phyloP scores from a whole-genome alignment of 805 yeast genomes.

The Schizosaccharomyces pombe region DNA sequence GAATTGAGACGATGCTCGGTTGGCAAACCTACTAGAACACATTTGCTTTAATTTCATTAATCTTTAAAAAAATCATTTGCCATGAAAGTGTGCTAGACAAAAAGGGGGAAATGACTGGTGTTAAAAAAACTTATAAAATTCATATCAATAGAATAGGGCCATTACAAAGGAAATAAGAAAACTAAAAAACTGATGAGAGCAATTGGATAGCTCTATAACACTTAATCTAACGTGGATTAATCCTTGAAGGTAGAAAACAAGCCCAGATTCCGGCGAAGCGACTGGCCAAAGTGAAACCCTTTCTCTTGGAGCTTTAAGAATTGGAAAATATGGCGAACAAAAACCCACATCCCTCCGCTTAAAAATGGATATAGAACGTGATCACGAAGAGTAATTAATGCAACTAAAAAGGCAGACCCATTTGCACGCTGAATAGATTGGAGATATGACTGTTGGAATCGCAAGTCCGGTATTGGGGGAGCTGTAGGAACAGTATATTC shows the following conservation, averaged over 20 bases:
- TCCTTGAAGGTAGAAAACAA: not conserved
- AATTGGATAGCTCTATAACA: no score
- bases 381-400: not conserved
- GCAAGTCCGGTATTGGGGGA: not conserved
- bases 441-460: not conserved
- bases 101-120: no score
- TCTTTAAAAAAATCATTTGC: no score
- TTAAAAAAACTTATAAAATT: no score
- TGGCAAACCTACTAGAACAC: no score
- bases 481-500: not conserved
- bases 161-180: no score
- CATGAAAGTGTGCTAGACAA: no score
- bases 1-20: no score
- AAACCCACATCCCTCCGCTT: constrained; percentile 1
- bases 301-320: not conserved
- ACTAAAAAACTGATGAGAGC: no score
- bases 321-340: not conserved
- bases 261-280: not conserved
- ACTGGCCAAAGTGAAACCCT: not conserved
- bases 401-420: not conserved
- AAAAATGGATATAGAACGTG: not conserved
- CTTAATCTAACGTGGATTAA: not conserved
- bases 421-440: not conserved
- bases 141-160: no score
- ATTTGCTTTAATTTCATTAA: no score